Base-by-base conservation (phyloP, 225 moss, liverwort and hornwort genomes). In the Marchantia polymorpha region DNA sequence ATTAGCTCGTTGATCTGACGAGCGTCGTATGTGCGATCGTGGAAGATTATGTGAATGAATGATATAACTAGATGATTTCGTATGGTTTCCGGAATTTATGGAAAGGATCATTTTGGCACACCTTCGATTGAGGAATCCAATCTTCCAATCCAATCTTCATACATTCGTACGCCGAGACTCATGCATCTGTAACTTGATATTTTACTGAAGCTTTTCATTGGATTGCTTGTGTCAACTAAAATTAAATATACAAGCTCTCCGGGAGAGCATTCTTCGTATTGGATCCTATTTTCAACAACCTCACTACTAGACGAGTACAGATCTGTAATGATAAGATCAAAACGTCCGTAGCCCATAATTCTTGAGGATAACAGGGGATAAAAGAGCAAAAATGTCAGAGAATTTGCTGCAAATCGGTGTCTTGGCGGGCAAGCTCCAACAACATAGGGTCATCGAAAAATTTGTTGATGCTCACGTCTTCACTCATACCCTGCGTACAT, bases 361-460 rank as follows among this genome's bases (percentile, higher is more conserved):
- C 29, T 26, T 67, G 12, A 50, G 48, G 12, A 29, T 3, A 29
- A 68, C 12, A 17, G 11, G 9, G 29, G 11, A 8, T 47, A 0
- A 8, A 26, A 27, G 27, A 30, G 69, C 9, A 26, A 14, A 52
- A 23, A 74, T 26, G 14, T 83, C 90, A 95, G 61, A 99, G 90
- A 84, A 99, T 99, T 80, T 91, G 95, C 88, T 95, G 99, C 83
- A 95, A 83, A 82, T 99, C 99, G n/a, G 99, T 95, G 81, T 99
- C 99, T 88, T 99, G 97, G 50, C 97, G 90, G 11, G 97, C 97
- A 58, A 99, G 97, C 90, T 99, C 95, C 72, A 99, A 84, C 83
- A 97, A 90, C 97, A 99, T 99, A 63, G 95, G 97, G 78, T 95
- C 97, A 54, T 99, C 97, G 39, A 95, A 99, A 73, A 99, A 95